Evolutionary conservation across 2,329 filamentous ascomycete species (phyloP).

Genomic region (Botrytis byssoidea): DNA sequence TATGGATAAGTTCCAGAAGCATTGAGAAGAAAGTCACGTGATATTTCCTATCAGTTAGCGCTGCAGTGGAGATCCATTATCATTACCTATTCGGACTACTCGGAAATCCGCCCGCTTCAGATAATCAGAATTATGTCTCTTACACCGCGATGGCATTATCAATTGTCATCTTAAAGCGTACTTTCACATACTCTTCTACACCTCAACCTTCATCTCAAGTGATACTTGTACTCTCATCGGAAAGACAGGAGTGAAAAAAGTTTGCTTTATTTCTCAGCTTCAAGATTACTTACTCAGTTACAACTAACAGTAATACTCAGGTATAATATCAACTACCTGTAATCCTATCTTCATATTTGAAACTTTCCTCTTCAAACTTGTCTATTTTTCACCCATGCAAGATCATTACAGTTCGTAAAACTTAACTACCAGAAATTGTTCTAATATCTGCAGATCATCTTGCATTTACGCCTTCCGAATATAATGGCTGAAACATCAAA

Average conservation of each 20-base stretch:
- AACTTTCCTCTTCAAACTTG: neutral
- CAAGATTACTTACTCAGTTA: neutral
- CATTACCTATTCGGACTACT: neutral
- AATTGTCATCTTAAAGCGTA: neutral
- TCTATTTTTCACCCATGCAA: neutral
- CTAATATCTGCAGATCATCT: conserved; percentile 4
- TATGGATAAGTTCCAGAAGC: neutral
- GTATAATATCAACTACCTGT: neutral
- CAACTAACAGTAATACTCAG: neutral
- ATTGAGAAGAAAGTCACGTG: neutral
- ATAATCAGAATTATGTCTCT: neutral
- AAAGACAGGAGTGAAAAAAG: neutral
- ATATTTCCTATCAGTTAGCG: neutral
- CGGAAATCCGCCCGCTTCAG: neutral
- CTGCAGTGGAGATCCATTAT: neutral
- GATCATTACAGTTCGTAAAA: neutral
- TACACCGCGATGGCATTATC: conserved; percentile 1
- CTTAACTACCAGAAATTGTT: neutral
- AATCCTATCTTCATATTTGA: neutral
- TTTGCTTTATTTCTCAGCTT: neutral
- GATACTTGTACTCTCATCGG: conserved; percentile 2
- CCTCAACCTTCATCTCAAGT: neutral
- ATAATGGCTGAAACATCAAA: conserved; percentile 20
- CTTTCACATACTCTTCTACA: neutral
- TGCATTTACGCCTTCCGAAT: neutral